phyloP scores from a whole-genome alignment of 352 stramenopile species.

The Phytophthora pinifolia region DNA sequence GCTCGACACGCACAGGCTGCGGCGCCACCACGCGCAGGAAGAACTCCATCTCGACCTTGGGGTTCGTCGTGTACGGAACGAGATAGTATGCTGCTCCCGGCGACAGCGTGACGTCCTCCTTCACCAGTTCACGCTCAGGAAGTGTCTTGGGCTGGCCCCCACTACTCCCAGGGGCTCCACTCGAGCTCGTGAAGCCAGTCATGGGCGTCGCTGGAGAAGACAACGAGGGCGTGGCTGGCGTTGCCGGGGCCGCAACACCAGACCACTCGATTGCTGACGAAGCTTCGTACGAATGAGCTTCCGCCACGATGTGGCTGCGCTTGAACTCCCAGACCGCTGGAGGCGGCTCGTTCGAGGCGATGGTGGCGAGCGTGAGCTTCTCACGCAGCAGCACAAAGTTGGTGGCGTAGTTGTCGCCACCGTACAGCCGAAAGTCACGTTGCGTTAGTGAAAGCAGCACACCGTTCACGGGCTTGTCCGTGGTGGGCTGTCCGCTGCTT shows the following conservation, averaged over 20 bases:
- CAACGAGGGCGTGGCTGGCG: constrained; percentile 20
- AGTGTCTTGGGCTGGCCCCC: constrained; percentile 33
- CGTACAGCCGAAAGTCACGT: constrained; percentile 78
- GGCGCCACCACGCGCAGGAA: constrained; percentile 87
- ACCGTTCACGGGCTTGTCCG: constrained; percentile 23
- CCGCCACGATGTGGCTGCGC: constrained; percentile 53
- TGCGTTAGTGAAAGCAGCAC: constrained; percentile 84
- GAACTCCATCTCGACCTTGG: constrained; percentile 89
- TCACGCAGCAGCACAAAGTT: constrained; percentile 85
- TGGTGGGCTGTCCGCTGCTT: constrained; percentile 2
- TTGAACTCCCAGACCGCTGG: constrained; percentile 73
- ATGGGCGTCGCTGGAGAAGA: constrained; percentile 27
- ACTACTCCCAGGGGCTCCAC: not conserved
- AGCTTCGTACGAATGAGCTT: constrained; percentile 65
- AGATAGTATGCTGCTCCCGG: constrained; percentile 76
- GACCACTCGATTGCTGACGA: constrained; percentile 21
- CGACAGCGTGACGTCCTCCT: constrained; percentile 74
- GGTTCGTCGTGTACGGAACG: constrained; percentile 78
- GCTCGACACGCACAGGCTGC: constrained; percentile 73
- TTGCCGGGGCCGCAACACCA: constrained; percentile 19
- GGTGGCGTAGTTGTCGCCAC: constrained; percentile 84
- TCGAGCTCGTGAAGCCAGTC: not conserved
- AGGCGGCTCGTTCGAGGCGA: constrained; percentile 29
- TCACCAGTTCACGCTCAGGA: constrained; percentile 80
- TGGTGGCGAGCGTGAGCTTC: constrained; percentile 53